Conservation (phyloP, 2,329 filamentous ascomycete species). For the Fusarium sp. region DNA sequence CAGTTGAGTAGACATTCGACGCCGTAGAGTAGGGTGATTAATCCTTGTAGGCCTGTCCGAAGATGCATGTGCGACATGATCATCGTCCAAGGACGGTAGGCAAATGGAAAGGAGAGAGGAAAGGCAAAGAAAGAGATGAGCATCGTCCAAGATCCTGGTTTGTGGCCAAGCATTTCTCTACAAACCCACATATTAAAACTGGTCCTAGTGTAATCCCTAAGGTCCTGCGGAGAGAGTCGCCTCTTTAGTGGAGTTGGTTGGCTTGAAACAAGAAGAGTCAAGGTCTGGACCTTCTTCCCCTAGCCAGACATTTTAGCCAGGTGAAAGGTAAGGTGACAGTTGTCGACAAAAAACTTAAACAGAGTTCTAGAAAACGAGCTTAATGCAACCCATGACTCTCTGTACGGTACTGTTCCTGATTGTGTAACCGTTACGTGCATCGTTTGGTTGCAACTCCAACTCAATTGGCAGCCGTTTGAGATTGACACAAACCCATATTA, state of each 20-base stretch:
- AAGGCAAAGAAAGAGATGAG: constrained; percentile 3
- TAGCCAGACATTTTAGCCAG: background rate
- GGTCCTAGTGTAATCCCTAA: background rate
- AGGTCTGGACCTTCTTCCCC: background rate
- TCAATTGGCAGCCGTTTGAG: background rate
- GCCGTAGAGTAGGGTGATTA: too few species aligned
- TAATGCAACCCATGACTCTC: constrained; percentile 23
- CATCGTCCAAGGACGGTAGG: background rate
- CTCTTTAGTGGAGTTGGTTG: constrained; percentile 2
- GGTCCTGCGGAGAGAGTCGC: constrained; percentile 1
- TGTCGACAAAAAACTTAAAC: background rate
- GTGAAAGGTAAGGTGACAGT: background rate
- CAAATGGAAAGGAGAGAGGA: background rate
- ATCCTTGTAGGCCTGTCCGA: background rate
- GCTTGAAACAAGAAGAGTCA: constrained; percentile 4
- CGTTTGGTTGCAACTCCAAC: background rate
- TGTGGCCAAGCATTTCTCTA: background rate
- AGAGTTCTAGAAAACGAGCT: constrained; percentile 20
- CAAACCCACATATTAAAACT: constrained; percentile 12
- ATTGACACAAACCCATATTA: background rate
- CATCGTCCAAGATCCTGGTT: constrained; percentile 1
- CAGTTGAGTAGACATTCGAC: background rate
- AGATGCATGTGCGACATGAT: background rate
- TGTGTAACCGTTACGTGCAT: background rate
- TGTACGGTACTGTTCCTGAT: background rate